Base-by-base conservation (phyloP, 352 stramenopile genomes). In the Sclerospora graminicola region DNA sequence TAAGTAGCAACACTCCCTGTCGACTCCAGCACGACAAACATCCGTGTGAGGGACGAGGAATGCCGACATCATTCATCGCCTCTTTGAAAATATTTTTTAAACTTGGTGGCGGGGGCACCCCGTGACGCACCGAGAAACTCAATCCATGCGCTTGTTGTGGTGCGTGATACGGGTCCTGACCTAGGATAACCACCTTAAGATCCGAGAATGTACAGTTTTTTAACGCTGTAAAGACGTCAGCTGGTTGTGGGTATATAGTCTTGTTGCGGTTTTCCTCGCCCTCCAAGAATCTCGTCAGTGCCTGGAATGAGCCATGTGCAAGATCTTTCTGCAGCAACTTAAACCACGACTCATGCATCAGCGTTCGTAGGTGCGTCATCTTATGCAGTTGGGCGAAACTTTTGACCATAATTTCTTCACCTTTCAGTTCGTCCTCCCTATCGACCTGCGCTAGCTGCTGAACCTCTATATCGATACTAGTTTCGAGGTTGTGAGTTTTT, bases 51-150 rank as follows among this genome's bases (percentile, higher is more conserved):
- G 92, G 94, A 11, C 60, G 67, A 13, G 45, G 31, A 51, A 94
- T 84, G 30, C 62, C 52, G 8, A 94, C 66, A 56, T 97, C 87
- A 3, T 38, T 61, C 28, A 82, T 68, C 9, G 89, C 72, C 61
- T 99, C 96, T 55, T 98, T 98, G 68, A 96, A 98, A 45, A 99
- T 99, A 65, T 99, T 99, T 32, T 82, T 79, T 23, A 99, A 71
- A 26, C 86, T 98, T 3, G 96, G 96, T 13, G 97, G 97, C 10
- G 83, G 66, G 21, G 54, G 53, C 0, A 99, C 58, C 8, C 92
- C 94, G 14, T 78, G 69, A 34, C 77, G 65, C 27, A 99, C 96
- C 2, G 85, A 96, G 60, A 96, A 96, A 28, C 74, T 85, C 27
- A 96, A 57, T 0, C 85, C 85, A 23, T 95, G 84, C 10, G 85